Evolutionary conservation across 805 yeast species (phyloP).

Genomic region (Saccharomycopsis microspora): DNA sequence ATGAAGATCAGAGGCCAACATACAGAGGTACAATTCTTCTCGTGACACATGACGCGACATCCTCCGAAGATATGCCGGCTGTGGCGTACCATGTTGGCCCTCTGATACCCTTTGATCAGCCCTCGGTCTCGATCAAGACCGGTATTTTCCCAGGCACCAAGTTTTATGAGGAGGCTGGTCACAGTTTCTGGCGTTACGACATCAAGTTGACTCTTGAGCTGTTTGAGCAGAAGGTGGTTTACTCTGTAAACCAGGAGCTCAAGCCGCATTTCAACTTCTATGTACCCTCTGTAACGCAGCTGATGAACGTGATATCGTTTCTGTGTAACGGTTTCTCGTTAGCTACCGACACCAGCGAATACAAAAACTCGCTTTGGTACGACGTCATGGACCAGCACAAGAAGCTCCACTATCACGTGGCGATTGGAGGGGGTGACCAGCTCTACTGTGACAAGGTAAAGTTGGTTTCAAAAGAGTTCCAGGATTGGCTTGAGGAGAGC

Average conservation of each 20-base stretch:
- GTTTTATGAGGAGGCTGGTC: constrained; percentile 34
- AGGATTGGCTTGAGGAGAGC: constrained; percentile 51
- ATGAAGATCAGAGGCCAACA: constrained; percentile 32
- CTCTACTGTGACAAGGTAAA: constrained; percentile 80
- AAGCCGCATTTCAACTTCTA: constrained; percentile 48
- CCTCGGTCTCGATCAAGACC: constrained; percentile 16
- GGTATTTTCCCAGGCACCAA: constrained; percentile 38
- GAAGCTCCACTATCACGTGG: constrained; percentile 63
- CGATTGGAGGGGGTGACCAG: constrained; percentile 98
- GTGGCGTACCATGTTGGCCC: constrained; percentile 28
- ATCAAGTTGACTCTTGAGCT: constrained; percentile 37
- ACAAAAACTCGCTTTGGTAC: constrained; percentile 73
- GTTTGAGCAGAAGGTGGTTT: constrained; percentile 52
- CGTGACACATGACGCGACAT: constrained; percentile 37
- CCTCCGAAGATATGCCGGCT: constrained; percentile 22
- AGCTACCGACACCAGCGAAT: constrained; percentile 51
- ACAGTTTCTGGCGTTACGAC: constrained; percentile 55
- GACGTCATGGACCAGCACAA: constrained; percentile 69
- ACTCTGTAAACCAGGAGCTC: constrained; percentile 38
- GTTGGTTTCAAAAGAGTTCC: constrained; percentile 37
- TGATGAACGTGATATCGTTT: constrained; percentile 74
- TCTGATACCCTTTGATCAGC: constrained; percentile 21
- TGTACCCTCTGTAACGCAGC: constrained; percentile 49
- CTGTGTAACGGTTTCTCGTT: constrained; percentile 90
- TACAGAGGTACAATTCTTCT: constrained; percentile 65